Base-by-base conservation (phyloP, 2,329 filamentous ascomycete genomes). In the Penicillium corylophilum region DNA sequence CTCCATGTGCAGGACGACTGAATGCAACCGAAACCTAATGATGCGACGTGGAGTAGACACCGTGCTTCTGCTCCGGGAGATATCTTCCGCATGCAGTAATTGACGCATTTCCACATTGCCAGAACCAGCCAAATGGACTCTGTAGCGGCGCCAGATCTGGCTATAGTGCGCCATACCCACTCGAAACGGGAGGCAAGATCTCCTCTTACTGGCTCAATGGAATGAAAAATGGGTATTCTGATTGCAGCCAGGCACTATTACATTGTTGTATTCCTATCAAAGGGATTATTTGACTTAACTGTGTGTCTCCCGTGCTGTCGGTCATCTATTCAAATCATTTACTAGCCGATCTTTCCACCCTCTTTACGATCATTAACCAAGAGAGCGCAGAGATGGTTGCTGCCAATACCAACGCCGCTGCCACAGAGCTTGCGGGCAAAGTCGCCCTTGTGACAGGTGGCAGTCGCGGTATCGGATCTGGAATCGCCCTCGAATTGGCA, bases 401-500 rank as follows among this genome's bases (percentile, higher is more conserved):
- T 22, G 15, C 46, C 22, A 52, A 57, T 41, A 44, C 54, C 41
- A 55, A 54, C 18, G 28, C 33, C 42, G n/a, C 44, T 20, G 46
- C 53, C 7, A 42, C 12, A n/a, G 61, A 63, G 54, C 61, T 66
- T 41, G 57, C 64, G 54, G 70, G 70, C 52, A 74, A 73, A 59
- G 71, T 74, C 35, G 68, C 68, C 46, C 60, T 71, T 2, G 66
- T 71, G 12, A 71, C 68, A 3, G 68, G 68, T 5, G 64, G 62
- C 26, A 71, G 71, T 23, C 72, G 72, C 36, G 72, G 72, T 26
- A 74, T 75, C 55, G 72, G 72, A 24, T 64, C 68, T 12, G 72
- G 71, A n/a, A 74, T 73, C 24, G 72, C 71, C 4, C 58, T 73
- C 23, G 72, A 74, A 57, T 64, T 75, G 13, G 72, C 68, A 15